Evolutionary conservation across 208 protist genomes (phyloP), one percentile per base, ranked within the genome.

Genomic region (Trypanosomatidae sp.): DNA sequence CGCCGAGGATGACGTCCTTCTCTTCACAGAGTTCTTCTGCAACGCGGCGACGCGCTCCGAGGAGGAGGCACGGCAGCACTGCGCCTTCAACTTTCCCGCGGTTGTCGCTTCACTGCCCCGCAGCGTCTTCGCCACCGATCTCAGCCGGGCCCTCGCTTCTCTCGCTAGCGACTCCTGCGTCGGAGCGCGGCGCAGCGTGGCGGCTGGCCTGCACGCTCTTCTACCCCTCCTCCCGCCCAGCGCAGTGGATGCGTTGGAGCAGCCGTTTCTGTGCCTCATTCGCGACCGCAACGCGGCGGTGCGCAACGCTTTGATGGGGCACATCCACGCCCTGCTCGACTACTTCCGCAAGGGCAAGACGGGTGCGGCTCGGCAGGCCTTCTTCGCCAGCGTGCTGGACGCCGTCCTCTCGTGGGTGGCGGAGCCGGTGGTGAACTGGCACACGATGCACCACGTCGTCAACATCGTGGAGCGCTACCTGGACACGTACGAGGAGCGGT

Each of bases 51-150:
- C 80, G 25, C 82, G 84, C 28, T 65, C 71, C n/a, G 86, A 93
- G 55, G 90, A 94, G 58, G 84, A 88, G 3, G 82, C 86, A 22
- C 79, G 92, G 17, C 76, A 81, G 46, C 69, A 82, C 10, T 98
- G 94, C 83, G 89, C 94, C 50, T 98, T 87, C 73, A 96, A 98
- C 82, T 85, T 98, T 33, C 94, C 94, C 17, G 91, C 94, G 25
- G 94, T 98, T 15, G 85, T 81, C 22, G 90, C 86, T 17, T 96
- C 91, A 10, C 81, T 98, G 53, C 91, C 91, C 19, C 79, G 89
- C 52, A 70, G 68, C 6, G 87, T 94, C 47, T 97, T 95, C 81
- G 72, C 87, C 19, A 78, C 79, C 0, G 75, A 95, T 68, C 65
- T 98, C 22, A 76, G 77, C 33, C 81, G 76, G 13, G 93, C 88